A percentile compares a stretch with the other conserved stretches of the same genome.
Evolutionary conservation across 495 filamentous ascomycete species (phyloP).

Genomic region (Wilcoxina mikolae): DNA sequence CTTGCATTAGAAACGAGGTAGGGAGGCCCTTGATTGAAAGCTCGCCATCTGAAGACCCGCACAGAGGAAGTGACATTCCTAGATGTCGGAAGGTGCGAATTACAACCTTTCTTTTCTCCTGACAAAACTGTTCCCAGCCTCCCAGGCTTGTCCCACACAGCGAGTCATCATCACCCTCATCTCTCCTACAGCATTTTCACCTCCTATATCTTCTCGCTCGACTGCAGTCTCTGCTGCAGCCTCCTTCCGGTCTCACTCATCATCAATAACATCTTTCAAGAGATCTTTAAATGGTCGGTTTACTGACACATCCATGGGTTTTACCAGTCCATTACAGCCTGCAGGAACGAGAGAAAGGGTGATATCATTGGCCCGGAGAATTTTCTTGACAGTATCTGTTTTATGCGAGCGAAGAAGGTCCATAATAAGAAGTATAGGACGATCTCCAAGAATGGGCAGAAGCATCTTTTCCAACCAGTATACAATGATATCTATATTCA

Average conservation of each 20-base stretch:
- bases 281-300: conserved; percentile 8
- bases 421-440: conserved; percentile 5
- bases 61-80: neutral
- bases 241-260: neutral
- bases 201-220: neutral
- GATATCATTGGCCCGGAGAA: neutral
- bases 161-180: neutral
- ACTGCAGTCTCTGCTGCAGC: too few species aligned
- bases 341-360: neutral
- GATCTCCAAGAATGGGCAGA: neutral
- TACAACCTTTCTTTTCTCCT: neutral
- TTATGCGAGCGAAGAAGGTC: conserved; percentile 1
- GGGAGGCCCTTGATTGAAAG: conserved; percentile 9
- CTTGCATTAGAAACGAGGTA: neutral
- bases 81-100: neutral
- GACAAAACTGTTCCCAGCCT: conserved; percentile 3
- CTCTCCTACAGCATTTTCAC: neutral
- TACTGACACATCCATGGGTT: conserved; percentile 7
- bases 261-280: neutral
- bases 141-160: conserved; percentile 8
- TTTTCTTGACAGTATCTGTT: neutral
- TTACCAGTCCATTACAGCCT: conserved; percentile 6
- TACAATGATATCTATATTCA: too few species aligned
- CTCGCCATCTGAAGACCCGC: conserved; percentile 1
- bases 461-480: neutral